Evolutionary conservation across 257 asterid genomes (phyloP).

Genomic region (Plectranthus barbatus): DNA sequence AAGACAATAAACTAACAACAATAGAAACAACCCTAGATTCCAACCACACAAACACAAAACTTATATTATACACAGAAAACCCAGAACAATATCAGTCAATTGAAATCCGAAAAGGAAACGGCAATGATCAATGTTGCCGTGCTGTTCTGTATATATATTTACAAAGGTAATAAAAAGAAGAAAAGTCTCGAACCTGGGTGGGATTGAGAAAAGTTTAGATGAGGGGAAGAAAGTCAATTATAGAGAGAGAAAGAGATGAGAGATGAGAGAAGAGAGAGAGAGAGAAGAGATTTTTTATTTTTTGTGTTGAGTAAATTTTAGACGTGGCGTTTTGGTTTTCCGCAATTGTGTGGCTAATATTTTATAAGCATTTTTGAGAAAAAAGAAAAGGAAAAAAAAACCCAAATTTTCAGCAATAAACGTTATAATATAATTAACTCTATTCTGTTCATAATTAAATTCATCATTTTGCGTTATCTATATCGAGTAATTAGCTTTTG

Average conservation of each 20-base stretch:
- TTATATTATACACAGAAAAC: constrained; percentile 11
- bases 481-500: no score
- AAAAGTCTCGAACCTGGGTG: constrained; percentile 23
- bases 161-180: constrained; percentile 13
- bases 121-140: no score
- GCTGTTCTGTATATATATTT: constrained; percentile 10
- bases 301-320: constrained; percentile 12
- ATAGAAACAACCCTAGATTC: constrained; percentile 19
- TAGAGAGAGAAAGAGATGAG: neutral
- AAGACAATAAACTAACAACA: constrained; percentile 13
- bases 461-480: no score
- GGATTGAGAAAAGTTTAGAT: no score
- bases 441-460: no score
- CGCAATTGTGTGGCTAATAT: constrained; percentile 38
- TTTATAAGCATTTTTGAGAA: no score
- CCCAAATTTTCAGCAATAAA: no score
- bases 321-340: constrained; percentile 13
- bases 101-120: constrained; percentile 7
- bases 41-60: constrained; percentile 18
- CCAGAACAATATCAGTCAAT: constrained; percentile 13
- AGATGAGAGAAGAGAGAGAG: constrained; percentile 4
- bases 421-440: no score
- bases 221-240: no score
- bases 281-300: constrained; percentile 16
- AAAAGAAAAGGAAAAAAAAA: no score